Evolutionary conservation across 1,284 basidiomycete species (phyloP).

Genomic region (Trichosporon sp.): DNA sequence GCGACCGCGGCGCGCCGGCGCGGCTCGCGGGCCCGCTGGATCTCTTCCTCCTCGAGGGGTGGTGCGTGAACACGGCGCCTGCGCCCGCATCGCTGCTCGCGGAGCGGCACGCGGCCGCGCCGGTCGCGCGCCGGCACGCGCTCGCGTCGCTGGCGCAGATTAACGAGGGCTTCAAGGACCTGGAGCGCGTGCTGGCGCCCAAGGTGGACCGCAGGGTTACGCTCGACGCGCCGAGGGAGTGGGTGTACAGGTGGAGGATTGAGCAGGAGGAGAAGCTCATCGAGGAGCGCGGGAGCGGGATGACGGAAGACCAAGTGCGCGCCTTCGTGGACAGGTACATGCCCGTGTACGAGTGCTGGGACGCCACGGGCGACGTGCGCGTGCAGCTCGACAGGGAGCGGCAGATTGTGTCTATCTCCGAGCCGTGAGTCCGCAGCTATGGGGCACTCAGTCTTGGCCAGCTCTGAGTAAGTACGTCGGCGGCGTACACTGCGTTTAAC

Average conservation of each 20-base stretch:
- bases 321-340: conserved; percentile 55
- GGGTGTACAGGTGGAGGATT: conserved; percentile 62
- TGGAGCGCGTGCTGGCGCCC: not conserved
- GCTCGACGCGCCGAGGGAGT: not conserved
- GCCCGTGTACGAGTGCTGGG: conserved; percentile 36
- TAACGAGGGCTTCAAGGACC: conserved; percentile 17
- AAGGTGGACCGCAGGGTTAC: not conserved
- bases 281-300: conserved; percentile 74
- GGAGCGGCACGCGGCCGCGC: not conserved
- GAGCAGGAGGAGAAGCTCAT: conserved; percentile 89
- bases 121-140: conserved; percentile 23
- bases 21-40: conserved; percentile 57
- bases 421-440: not conserved
- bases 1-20: conserved; percentile 58
- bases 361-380: not conserved
- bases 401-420: not conserved
- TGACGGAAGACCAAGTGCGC: conserved; percentile 75
- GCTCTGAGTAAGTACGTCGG: no score
- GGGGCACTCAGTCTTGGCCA: no score
- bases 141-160: conserved; percentile 24
- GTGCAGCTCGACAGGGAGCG: not conserved
- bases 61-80: conserved; percentile 36
- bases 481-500: not conserved
- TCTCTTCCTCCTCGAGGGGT: conserved; percentile 68
- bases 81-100: not conserved